Evolutionary conservation across 2,329 filamentous ascomycete species (phyloP).

Genomic region (Sporothrix dimorphospora): DNA sequence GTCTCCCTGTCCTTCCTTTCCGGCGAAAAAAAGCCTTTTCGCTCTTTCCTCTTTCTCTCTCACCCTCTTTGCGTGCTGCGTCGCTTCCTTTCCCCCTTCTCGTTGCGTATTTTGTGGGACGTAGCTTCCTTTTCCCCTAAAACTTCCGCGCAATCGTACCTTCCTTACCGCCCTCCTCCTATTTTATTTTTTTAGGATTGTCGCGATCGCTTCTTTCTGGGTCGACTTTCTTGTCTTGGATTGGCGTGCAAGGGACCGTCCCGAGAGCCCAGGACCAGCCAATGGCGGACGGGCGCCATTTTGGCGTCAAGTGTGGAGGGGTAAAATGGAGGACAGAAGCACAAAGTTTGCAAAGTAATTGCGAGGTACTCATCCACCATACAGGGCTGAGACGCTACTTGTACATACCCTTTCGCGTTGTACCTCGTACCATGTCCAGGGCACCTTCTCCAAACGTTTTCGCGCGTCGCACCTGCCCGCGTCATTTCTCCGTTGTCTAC

Average conservation of each 20-base stretch:
- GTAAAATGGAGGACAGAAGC: neutral
- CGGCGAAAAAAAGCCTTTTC: too few species aligned
- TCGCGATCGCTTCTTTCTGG: neutral
- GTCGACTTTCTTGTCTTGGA: slow-evolving; percentile 23
- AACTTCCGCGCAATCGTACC: slow-evolving; percentile 8
- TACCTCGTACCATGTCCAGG: neutral
- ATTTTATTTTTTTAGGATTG: neutral
- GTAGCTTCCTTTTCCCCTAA: slow-evolving; percentile 19
- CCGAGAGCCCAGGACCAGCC: slow-evolving; percentile 11
- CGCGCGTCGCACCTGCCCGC: slow-evolving; percentile 13
- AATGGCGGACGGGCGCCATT: neutral
- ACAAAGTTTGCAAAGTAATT: too few species aligned
- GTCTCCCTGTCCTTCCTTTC: neutral
- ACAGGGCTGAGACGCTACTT: slow-evolving; percentile 21
- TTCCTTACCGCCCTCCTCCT: neutral
- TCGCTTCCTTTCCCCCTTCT: neutral
- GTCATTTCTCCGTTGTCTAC: neutral
- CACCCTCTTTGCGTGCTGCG: neutral
- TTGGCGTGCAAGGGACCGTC: slow-evolving; percentile 25
- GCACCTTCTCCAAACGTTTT: slow-evolving; percentile 1
- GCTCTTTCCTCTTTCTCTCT: neutral
- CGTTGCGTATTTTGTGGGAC: slow-evolving; percentile 8
- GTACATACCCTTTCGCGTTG: neutral
- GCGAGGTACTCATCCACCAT: neutral
- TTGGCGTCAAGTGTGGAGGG: slow-evolving; percentile 22